Base-by-base conservation (phyloP, 345 rosid genomes). In the Mangifera indica region DNA sequence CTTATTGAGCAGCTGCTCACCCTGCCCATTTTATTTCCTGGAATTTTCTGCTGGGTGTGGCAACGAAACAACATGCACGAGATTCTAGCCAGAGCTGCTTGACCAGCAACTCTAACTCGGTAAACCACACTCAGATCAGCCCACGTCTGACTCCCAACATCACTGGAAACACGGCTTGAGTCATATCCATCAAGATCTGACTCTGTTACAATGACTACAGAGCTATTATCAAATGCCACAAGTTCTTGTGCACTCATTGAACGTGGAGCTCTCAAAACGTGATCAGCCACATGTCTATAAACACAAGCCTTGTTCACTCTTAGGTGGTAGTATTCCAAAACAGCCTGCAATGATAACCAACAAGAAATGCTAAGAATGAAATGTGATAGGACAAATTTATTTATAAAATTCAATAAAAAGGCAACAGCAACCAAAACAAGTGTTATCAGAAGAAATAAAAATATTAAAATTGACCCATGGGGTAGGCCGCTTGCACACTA, bases 111-210 rank as follows among this genome's bases (percentile, higher is more conserved):
- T 69, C 86, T 76, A 64, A 87, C 89, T 17, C 92, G 83, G 76
- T 83, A 92, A 49, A 85, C 89, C 66, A 88, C 87, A 62, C 87
- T 80, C 61, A 88, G 67, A 76, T 88, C 96, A 58, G 89, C 86
- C 93, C 85, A 88, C 72, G 88, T 70, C 72, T 79, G 84, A 26
- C 78, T 77, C 75, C 85, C 74, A 40, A 53, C 51, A 22, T 74
- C 66, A 22, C 58, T 79, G 17, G 86, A 70, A 54, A 78, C 81
- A 15, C 74, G 71, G 70, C 61, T 72, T 10, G 78, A 76, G 5
- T 86, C 87, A 40, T 88, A 95, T 61, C 98, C 98, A 67, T 87
- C 91, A 63, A 93, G 82, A 80, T 96, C 99, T 3, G 96, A 79
- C 71, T 88, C 85, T 2, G 98, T 86, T 59, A 96, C 94, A 69